These are phyloP conservation scores for Dactylis glomerata DNA, from an alignment of 176 grass and related monocot species.

Conservation along the genomic window DNA sequence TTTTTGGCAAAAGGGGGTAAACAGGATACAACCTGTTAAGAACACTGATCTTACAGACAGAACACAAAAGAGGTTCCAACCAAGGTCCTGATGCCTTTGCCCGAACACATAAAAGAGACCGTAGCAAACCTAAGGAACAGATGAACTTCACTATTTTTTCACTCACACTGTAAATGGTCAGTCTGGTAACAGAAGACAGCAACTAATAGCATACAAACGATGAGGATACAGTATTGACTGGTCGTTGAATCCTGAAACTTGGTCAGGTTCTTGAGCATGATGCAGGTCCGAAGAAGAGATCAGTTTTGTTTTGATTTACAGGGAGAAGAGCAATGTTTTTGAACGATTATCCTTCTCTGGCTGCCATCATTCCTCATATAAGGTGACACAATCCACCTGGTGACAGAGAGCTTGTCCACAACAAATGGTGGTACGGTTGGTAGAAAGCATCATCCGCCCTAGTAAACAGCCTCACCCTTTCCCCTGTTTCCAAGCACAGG, in stretches of 20 bases:
- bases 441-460: conserved; percentile 6
- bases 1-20: background rate
- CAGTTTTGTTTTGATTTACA: background rate
- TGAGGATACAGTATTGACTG: background rate
- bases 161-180: background rate
- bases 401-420: background rate
- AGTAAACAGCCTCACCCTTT: background rate
- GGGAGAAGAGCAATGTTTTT: background rate
- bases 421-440: background rate
- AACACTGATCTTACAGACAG: background rate
- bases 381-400: too few species aligned
- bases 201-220: background rate
- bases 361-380: background rate
- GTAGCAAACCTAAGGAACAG: background rate
- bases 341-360: background rate
- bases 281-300: background rate
- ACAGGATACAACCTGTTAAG: background rate
- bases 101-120: background rate
- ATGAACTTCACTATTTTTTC: background rate
- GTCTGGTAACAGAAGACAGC: background rate
- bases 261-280: background rate
- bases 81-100: background rate
- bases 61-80: background rate
- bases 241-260: conserved; percentile 8
- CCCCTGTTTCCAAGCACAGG: background rate